phyloP scores from a whole-genome alignment of 148 eudicot species.

The Camellia granthamiana region DNA sequence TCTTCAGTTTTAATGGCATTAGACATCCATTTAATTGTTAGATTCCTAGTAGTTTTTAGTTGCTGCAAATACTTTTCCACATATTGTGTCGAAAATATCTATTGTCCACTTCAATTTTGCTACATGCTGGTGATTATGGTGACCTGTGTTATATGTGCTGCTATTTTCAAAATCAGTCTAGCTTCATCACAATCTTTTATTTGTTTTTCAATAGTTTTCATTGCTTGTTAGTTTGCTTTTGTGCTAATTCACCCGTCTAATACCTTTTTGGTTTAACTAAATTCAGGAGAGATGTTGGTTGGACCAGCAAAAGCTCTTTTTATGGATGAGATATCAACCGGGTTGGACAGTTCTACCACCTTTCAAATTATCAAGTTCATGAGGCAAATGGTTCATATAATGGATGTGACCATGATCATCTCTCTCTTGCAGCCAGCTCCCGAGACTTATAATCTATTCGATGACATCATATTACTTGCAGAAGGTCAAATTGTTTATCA shows the following conservation, averaged over 20 bases:
- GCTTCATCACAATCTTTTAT: not conserved
- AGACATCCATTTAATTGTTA: too few relatives aligned
- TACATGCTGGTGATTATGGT: not conserved
- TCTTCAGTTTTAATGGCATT: too few relatives aligned
- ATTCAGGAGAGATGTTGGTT: conserved; percentile 79
- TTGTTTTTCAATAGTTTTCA: not conserved
- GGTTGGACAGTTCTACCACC: conserved; percentile 81
- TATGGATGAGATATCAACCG: conserved; percentile 90
- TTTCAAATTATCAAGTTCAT: conserved; percentile 62
- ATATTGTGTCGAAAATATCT: not conserved
- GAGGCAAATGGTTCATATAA: conserved; percentile 69
- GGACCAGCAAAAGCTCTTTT: conserved; percentile 68
- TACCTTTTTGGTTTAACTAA: not conserved
- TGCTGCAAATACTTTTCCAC: too few relatives aligned
- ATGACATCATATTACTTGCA: conserved; percentile 68
- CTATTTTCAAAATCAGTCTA: not conserved
- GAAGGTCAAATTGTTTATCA: conserved; percentile 74
- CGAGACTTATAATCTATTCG: conserved; percentile 68
- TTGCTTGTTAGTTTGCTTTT: not conserved
- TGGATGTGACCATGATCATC: conserved; percentile 67
- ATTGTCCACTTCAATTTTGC: not conserved
- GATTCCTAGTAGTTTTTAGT: too few relatives aligned
- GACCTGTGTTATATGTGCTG: not conserved
- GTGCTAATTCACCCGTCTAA: not conserved
- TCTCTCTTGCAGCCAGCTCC: conserved; percentile 83